Percentiles rank a stretch among this genome's conserved stretches.
Evolutionary conservation across 305 asterid genomes (phyloP).

Genomic region (Fraxinus floribunda): DNA sequence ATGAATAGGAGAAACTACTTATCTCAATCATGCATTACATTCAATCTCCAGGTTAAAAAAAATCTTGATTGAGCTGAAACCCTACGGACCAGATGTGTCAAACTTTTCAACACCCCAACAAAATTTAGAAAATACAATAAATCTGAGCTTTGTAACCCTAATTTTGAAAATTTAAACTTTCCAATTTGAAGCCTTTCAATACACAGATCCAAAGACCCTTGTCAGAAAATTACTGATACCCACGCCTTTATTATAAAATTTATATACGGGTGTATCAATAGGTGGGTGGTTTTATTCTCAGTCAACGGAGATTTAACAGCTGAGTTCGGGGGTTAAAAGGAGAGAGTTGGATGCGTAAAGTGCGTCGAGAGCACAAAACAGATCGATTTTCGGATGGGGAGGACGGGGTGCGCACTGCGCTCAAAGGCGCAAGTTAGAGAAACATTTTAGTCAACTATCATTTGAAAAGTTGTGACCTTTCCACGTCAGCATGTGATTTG

Average conservation of each 20-base stretch:
- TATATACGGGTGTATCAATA: background rate
- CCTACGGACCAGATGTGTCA: slow-evolving; percentile 7
- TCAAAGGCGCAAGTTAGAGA: slow-evolving; percentile 28
- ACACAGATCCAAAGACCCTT: slow-evolving; percentile 31
- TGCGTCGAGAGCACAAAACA: slow-evolving; percentile 58
- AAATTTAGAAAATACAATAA: slow-evolving; percentile 6
- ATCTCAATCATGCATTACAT: background rate
- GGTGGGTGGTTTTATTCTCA: slow-evolving; percentile 12
- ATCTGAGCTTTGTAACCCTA: slow-evolving; percentile 14
- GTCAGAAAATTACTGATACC: slow-evolving; percentile 15
- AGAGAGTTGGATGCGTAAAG: slow-evolving; percentile 56
- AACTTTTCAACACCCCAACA: slow-evolving; percentile 13
- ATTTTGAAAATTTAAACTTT: slow-evolving; percentile 11
- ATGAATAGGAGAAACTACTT: slow-evolving; percentile 23
- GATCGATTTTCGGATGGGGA: slow-evolving; percentile 30
- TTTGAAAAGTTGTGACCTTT: background rate
- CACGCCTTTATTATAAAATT: background rate
- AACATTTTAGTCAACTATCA: background rate
- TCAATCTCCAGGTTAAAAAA: background rate
- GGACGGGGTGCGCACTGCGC: slow-evolving; percentile 40
- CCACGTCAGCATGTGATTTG: background rate
- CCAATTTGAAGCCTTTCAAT: slow-evolving; percentile 26
- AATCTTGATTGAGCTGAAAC: slow-evolving; percentile 12
- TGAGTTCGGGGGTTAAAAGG: background rate
- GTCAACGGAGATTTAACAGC: slow-evolving; percentile 54